Evolutionary conservation across 495 filamentous ascomycete species (phyloP), one percentile per base, ranked within the genome.

Genomic region (Lophiotrema nucula): DNA sequence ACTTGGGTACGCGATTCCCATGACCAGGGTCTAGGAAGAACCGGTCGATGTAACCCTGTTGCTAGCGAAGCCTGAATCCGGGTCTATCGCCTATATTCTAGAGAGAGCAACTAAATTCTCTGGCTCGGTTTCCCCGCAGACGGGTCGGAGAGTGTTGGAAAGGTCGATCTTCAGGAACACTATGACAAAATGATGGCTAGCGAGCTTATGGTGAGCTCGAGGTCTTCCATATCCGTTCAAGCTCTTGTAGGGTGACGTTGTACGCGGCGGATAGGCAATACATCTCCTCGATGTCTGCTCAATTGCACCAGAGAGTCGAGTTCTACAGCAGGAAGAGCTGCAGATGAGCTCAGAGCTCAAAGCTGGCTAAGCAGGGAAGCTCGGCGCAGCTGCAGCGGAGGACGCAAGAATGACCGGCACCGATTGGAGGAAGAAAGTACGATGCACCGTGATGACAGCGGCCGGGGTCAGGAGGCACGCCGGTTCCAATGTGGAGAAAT

Each of bases 351-450:
- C 46, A 6, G 11, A 43, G 10, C 39, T 11, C 23, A 15, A n/a
- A n/a, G n/a, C n/a, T n/a, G n/a, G n/a, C n/a, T n/a, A n/a, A n/a
- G n/a, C 31, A 35, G 31, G 31, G 31, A n/a, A 35, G 31, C 31
- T 35, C 31, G 31, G n/a, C 15, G 31, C 39, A 21, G 39, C 39
- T 43, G 8, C 31, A 8, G 8, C n/a, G 8, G 8, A 8, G 8
- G 31, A n/a, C 6, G 11, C 10, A 43, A 11, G 11, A 6, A 43
- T 21, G 39, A 43, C 11, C 10, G 10, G 19, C 4, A 5, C 4
- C 8, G 57, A 60, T 60, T 60, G 57, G 57, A 47, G 57, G 57
- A 60, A 54, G 31, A 23, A 42, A 3, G 42, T 8, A 23, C 28
- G 10, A 28, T 47, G 56, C 57, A 49, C 23, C 41, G 27, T 49